Conservation (phyloP, 2,329 filamentous ascomycete genomes). For the Cladorrhinum sp. region DNA sequence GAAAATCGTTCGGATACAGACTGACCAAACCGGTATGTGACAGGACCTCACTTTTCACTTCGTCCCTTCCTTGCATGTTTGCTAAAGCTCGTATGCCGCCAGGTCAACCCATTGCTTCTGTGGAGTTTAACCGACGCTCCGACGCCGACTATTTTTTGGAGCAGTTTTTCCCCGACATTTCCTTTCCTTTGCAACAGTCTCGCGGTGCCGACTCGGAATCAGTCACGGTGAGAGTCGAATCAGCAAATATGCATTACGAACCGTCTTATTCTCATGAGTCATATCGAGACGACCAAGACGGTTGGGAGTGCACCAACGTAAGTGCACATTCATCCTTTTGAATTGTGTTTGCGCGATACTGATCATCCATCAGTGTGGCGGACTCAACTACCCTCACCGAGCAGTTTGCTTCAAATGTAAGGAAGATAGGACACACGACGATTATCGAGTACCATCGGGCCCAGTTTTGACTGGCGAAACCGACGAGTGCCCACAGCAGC, state of each 20-base stretch:
- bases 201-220: constrained; percentile 30
- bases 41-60: neutral
- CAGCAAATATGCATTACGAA: constrained; percentile 36
- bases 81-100: neutral
- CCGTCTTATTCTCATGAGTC: constrained; percentile 16
- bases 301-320: constrained; percentile 41
- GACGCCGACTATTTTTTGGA: constrained; percentile 41
- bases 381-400: constrained; percentile 55
- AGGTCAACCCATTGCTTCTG: constrained; percentile 37
- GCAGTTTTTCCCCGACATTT: constrained; percentile 36
- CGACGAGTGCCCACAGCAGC: constrained; percentile 44
- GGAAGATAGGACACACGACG: constrained; percentile 39
- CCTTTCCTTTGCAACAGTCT: constrained; percentile 33
- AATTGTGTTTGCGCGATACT: neutral
- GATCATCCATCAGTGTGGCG: constrained; percentile 40
- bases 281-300: constrained; percentile 31
- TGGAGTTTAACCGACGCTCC: constrained; percentile 39
- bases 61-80: neutral
- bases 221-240: constrained; percentile 35
- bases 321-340: constrained; percentile 8
- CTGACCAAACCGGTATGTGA: constrained; percentile 22
- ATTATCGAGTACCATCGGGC: constrained; percentile 28
- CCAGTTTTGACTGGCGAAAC: constrained; percentile 43
- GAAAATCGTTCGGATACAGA: constrained; percentile 19
- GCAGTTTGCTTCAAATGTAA: constrained; percentile 58